These are phyloP conservation scores for Yamadazyma akitaensis DNA, from an alignment of 805 yeast species.

Conservation along the genomic window DNA sequence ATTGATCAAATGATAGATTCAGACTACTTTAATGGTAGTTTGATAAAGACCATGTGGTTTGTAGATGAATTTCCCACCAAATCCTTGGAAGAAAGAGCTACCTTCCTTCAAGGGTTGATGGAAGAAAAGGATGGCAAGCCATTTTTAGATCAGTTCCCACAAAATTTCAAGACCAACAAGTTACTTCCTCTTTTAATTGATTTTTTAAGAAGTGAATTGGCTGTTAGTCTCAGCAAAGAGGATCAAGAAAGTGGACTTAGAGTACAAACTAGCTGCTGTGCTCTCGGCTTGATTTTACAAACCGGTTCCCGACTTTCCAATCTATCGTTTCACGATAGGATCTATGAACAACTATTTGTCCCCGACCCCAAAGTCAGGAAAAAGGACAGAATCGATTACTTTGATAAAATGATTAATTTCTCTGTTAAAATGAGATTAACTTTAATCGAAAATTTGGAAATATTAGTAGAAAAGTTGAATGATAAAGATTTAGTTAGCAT, in stretches of 20 bases:
- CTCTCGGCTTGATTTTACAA: slow-evolving; percentile 53
- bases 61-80: slow-evolving; percentile 82
- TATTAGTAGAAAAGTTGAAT: slow-evolving; percentile 48
- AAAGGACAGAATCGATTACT: slow-evolving; percentile 15
- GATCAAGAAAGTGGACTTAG: slow-evolving; percentile 18
- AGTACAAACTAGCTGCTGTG: slow-evolving; percentile 39
- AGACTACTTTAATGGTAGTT: slow-evolving; percentile 75
- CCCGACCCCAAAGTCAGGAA: slow-evolving; percentile 22
- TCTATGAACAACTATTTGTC: slow-evolving; percentile 46
- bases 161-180: slow-evolving; percentile 58
- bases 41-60: slow-evolving; percentile 75
- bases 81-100: slow-evolving; percentile 58
- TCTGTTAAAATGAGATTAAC: slow-evolving; percentile 32
- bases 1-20: slow-evolving; percentile 69
- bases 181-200: slow-evolving; percentile 67
- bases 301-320: slow-evolving; percentile 69
- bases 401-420: slow-evolving; percentile 25
- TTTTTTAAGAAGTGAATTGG: slow-evolving; percentile 41
- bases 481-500: slow-evolving; percentile 49
- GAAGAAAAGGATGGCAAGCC: slow-evolving; percentile 19
- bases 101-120: slow-evolving; percentile 67
- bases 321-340: slow-evolving; percentile 70
- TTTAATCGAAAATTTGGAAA: slow-evolving; percentile 43
- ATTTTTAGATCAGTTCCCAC: slow-evolving; percentile 32
- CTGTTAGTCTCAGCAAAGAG: slow-evolving; percentile 17